Conservation (phyloP, 805 yeast species). For the Cyberlindnera veronae region DNA sequence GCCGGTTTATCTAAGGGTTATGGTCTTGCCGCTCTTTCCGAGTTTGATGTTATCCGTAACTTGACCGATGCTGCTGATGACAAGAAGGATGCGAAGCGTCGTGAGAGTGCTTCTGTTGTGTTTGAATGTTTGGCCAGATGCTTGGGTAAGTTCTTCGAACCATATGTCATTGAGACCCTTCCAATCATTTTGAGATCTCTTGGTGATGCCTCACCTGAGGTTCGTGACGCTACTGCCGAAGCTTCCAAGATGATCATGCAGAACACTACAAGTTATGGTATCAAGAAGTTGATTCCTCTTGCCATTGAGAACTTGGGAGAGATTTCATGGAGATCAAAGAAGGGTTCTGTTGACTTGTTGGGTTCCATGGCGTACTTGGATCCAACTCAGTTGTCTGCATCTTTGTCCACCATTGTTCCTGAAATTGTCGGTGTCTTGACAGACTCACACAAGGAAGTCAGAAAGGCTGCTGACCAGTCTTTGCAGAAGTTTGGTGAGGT, state of each 20-base stretch:
- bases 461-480: constrained; percentile 90
- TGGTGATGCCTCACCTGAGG: constrained; percentile 84
- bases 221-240: constrained; percentile 81
- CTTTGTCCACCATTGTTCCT: constrained; percentile 88
- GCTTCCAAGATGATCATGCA: constrained; percentile 90
- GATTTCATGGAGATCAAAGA: constrained; percentile 92
- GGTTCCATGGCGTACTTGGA: constrained; percentile 98
- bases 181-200: constrained; percentile 77
- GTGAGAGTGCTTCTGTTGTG: constrained; percentile 87
- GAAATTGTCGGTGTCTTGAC: constrained; percentile 93
- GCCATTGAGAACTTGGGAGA: constrained; percentile 85
- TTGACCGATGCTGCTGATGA: constrained; percentile 85
- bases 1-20: constrained; percentile 91
- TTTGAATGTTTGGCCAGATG: constrained; percentile 80
- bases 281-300: constrained; percentile 84
- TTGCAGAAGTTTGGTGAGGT: constrained; percentile 94
- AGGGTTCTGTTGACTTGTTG: constrained; percentile 91
- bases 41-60: constrained; percentile 71
- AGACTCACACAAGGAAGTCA: constrained; percentile 94
- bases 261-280: constrained; percentile 88
- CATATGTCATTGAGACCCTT: constrained; percentile 84
- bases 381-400: constrained; percentile 88
- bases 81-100: constrained; percentile 62
- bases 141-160: constrained; percentile 81
- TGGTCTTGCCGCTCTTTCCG: constrained; percentile 75